Evolutionary conservation across 2,329 filamentous ascomycete species (phyloP), one percentile per base, ranked within the genome.

Genomic region (Cryphonectria parasitica): DNA sequence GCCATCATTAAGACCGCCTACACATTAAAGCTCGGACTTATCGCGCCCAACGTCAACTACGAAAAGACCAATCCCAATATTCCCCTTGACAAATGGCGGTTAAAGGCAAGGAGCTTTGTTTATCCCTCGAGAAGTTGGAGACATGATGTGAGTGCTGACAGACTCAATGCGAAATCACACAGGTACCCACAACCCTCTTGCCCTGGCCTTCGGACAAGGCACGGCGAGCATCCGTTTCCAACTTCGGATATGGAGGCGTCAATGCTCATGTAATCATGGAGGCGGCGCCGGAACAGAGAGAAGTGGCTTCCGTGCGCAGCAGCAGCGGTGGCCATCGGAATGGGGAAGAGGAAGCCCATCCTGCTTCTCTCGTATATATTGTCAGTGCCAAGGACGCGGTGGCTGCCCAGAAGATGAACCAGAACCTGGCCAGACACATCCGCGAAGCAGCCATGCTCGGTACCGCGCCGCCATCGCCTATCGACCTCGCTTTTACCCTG

Each of bases 221-320:
- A 4, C 74, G 73, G 13, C 72, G 79, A 41, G 77, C 75, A 0
- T 75, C 74, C n/a, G 73, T 81, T 22, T 79, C 78, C 68, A 75
- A 73, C 41, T 81, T 80, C 65, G 79, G 79, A 0, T 80, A 74
- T 69, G 79, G 79, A 19, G 79, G 79, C 8, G 75, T 76, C 22
- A 80, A 81, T 39, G 75, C 74, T 1, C 78, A 80, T 67, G 72
- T 75, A 22, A 75, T 80, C 22, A 31, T 80, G 4, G 77, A 79
- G 66, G 41, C 36, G 8, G 22, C 17, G 22, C 64, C 64, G n/a
- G 13, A n/a, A 60, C 1, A 36, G 3, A 36, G 34, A 36, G 3
- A 36, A 36, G 34, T 36, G 34, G 34, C 34, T 36, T 36, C 34
- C 34, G 34, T 7, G n/a, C 34, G 34, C 34, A 3, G 34, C 34